Evolutionary conservation across 805 yeast species (phyloP), one percentile per base, ranked within the genome.

Genomic region (Wickerhamomyces bisporus): DNA sequence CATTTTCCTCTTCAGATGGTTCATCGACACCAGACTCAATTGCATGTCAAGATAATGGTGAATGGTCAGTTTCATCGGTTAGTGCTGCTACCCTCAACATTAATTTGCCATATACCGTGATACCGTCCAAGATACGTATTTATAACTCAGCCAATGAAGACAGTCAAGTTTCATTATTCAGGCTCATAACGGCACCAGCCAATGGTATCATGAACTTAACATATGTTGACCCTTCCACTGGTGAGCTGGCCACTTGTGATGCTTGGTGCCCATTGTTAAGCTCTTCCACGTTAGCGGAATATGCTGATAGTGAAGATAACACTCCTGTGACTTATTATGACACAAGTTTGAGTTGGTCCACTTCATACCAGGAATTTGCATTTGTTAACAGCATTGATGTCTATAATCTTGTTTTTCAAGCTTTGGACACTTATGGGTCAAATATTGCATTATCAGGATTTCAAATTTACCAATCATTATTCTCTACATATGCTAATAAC

Each of bases 151-250:
- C 56, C 6, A 54, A 61, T 7, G 62, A 65, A 9, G 66, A 64
- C 26, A 60, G 65, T 21, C 68, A 71, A 36, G 71, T 79, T 6
- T 68, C 79, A 34, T 42, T 71, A 7, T 93, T 89, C 57, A 72
- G 96, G 51, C 65, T 93, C 6, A 64, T 82, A 28, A 79, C 96
- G 0, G 62, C 72, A 38, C 97, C 97, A 1, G 71, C 88, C 11
- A 73, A 80, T 48, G 86, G 97, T 47, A 91, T 91, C 44, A 85
- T 93, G 96, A 93, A 93, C 57, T 59, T 93, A 46, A 78, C 94
- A 0, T 93, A 88, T 52, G 65, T 84, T 17, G 91, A 91, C 54
- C 95, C 95, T 3, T 43, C 55, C 0, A 71, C 86, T 2, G 77
- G 81, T 34, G 61, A 67, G n/a, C 35, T 71, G 3, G 56, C 62